Evolutionary conservation across 2,329 filamentous ascomycete genomes (phyloP).

Genomic region (Fusarium caatingaense): DNA sequence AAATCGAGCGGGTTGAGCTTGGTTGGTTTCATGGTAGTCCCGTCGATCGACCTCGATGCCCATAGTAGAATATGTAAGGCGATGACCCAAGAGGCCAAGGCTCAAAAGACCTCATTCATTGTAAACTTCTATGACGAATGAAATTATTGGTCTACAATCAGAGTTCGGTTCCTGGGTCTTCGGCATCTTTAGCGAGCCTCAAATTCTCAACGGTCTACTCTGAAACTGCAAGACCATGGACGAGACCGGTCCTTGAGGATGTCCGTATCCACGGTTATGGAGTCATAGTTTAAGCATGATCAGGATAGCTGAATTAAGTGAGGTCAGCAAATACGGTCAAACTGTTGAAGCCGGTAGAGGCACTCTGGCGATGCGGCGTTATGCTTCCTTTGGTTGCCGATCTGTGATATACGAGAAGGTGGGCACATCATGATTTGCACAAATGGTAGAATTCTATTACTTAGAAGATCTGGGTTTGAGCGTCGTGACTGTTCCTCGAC

Average conservation of each 20-base stretch:
- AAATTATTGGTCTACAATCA: background rate
- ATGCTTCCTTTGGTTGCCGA: conserved; percentile 7
- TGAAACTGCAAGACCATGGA: conserved; percentile 3
- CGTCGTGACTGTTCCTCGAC: background rate
- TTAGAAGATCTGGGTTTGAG: background rate
- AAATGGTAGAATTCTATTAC: background rate
- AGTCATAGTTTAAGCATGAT: background rate
- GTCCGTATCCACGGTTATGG: background rate
- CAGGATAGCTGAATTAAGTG: background rate
- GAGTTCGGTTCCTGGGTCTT: conserved; percentile 33
- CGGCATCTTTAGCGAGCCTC: conserved; percentile 6
- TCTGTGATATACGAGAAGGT: background rate
- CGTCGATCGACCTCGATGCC: background rate
- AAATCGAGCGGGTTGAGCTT: background rate
- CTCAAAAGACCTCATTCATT: background rate
- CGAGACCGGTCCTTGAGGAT: background rate
- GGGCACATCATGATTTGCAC: background rate
- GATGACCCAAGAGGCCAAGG: background rate
- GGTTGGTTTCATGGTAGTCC: background rate
- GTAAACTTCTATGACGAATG: background rate
- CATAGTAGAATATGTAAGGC: background rate
- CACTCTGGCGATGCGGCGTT: conserved; percentile 13
- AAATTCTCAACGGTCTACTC: conserved; percentile 19
- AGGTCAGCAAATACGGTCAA: background rate
- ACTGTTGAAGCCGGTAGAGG: background rate